Conservation (phyloP, 768 basidiomycete species). For the Russula sp. region DNA sequence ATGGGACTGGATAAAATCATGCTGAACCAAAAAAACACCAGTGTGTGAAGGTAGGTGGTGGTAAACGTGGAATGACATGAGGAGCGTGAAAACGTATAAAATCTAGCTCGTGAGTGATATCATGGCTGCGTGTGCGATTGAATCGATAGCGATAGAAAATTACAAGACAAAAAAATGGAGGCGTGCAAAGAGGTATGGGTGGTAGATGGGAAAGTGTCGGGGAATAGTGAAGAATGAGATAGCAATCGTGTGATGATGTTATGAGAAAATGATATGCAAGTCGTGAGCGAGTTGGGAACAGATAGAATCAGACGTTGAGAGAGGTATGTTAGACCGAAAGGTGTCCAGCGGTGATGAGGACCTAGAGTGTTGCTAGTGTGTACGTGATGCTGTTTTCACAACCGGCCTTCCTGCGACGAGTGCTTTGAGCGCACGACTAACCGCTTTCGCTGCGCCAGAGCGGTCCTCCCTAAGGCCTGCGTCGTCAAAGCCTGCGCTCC, state of each 20-base stretch:
- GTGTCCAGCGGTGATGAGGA: not conserved
- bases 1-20: not conserved
- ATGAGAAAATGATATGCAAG: constrained; percentile 4
- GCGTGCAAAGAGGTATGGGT: not conserved
- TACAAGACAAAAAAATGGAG: not conserved
- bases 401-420: constrained; percentile 61
- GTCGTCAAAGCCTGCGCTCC: not conserved
- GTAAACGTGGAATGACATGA: constrained; percentile 5
- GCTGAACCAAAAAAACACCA: not conserved
- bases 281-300: not conserved
- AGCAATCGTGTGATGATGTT: constrained; percentile 8
- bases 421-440: constrained; percentile 70
- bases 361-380: not conserved
- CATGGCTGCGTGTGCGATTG: not conserved
- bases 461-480: constrained; percentile 18
- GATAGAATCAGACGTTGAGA: not conserved
- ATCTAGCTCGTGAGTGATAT: constrained; percentile 16
- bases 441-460: constrained; percentile 46
- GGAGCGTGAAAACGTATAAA: not conserved
- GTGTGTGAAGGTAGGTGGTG: not conserved
- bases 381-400: constrained; percentile 43
- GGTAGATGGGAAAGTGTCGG: not conserved
- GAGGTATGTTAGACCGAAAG: not conserved
- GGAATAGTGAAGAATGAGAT: constrained; percentile 3
- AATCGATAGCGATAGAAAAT: constrained; percentile 8